Conservation (phyloP, 768 basidiomycete species). For the Candolleomyces eurysporus region DNA sequence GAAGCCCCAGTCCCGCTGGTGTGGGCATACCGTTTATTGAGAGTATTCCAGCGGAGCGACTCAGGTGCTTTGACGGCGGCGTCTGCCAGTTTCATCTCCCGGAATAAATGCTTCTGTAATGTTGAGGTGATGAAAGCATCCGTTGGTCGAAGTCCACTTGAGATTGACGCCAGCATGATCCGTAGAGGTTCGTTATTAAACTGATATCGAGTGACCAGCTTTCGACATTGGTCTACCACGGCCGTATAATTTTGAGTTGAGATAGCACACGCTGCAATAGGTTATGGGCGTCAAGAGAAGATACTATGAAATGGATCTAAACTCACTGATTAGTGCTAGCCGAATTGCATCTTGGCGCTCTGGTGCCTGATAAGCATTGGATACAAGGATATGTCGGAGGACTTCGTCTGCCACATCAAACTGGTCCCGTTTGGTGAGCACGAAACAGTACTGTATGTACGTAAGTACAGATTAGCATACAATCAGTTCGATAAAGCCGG, state of each 20-base stretch:
- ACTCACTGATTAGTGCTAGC: slow-evolving; percentile 72
- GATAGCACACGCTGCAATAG: slow-evolving; percentile 67
- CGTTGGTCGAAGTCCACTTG: slow-evolving; percentile 65
- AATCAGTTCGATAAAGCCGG: neutral
- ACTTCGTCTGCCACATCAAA: slow-evolving; percentile 72
- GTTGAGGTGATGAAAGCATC: slow-evolving; percentile 77
- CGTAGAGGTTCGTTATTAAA: slow-evolving; percentile 87
- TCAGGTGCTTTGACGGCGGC: slow-evolving; percentile 63
- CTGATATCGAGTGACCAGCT: slow-evolving; percentile 71
- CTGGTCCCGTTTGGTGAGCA: slow-evolving; percentile 60
- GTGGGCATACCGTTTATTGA: slow-evolving; percentile 56
- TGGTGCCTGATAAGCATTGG: slow-evolving; percentile 67
- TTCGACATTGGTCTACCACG: slow-evolving; percentile 74
- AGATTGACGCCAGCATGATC: slow-evolving; percentile 70
- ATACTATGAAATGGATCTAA: neutral
- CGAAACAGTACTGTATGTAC: slow-evolving; percentile 64
- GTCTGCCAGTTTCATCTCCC: slow-evolving; percentile 69
- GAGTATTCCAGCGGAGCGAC: slow-evolving; percentile 56
- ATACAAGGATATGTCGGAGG: slow-evolving; percentile 69
- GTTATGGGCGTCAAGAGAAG: slow-evolving; percentile 2
- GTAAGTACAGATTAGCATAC: neutral
- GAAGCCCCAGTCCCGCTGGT: slow-evolving; percentile 33
- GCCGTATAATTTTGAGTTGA: slow-evolving; percentile 49
- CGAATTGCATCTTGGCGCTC: slow-evolving; percentile 69
- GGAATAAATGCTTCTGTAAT: slow-evolving; percentile 79